These are phyloP conservation scores for Tillandsia leiboldiana DNA, from an alignment of 176 grass and related monocot species.

Conservation along the genomic window DNA sequence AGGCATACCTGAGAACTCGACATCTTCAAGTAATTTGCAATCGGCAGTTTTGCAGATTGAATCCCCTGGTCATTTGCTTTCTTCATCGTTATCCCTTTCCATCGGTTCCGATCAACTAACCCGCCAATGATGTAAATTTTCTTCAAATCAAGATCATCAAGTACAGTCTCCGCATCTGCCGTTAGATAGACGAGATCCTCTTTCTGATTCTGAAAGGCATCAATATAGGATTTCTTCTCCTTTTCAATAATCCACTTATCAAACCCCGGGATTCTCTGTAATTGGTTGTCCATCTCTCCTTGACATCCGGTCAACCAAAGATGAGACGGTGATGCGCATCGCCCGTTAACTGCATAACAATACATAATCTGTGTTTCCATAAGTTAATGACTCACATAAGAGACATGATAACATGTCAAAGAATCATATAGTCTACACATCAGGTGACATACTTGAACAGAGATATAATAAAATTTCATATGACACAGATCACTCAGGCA, in stretches of 20 bases:
- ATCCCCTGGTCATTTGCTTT: slow-evolving; percentile 86
- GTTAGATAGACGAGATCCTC: slow-evolving; percentile 82
- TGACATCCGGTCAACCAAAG: slow-evolving; percentile 88
- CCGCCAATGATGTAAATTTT: slow-evolving; percentile 97
- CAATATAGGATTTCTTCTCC: slow-evolving; percentile 60
- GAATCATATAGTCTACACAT: neutral
- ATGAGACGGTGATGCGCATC: slow-evolving; percentile 64
- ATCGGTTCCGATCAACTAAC: slow-evolving; percentile 81
- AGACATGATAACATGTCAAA: no score
- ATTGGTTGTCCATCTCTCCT: slow-evolving; percentile 65
- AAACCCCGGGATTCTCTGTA: slow-evolving; percentile 62
- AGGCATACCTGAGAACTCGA: slow-evolving; percentile 75
- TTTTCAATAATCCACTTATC: slow-evolving; percentile 91
- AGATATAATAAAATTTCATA: neutral
- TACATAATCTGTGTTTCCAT: slow-evolving; percentile 85
- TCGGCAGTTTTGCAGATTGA: slow-evolving; percentile 79
- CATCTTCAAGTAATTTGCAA: slow-evolving; percentile 83
- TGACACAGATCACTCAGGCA: no score
- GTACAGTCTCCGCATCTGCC: slow-evolving; percentile 62
- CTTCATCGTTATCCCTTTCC: slow-evolving; percentile 78
- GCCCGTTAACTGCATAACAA: slow-evolving; percentile 90
- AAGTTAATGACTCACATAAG: slow-evolving; percentile 18
- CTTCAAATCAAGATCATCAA: slow-evolving; percentile 68
- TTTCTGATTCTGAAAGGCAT: slow-evolving; percentile 67
- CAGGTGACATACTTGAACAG: neutral